Base-by-base conservation (phyloP, 208 protist genomes). In the Leishmania tarentolae region DNA sequence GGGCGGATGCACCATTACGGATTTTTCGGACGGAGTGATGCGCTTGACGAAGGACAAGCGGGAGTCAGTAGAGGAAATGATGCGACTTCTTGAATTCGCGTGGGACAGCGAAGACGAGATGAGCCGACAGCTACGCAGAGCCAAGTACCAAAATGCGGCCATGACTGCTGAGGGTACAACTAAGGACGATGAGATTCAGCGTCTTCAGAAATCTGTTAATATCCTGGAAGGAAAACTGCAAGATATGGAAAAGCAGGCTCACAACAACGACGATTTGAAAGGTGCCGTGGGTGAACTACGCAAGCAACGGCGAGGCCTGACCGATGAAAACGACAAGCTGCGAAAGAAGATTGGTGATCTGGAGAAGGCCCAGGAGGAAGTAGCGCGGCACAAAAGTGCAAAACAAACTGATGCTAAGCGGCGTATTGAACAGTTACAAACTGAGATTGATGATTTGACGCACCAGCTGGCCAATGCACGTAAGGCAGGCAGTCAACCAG, bases 41-140 rank as follows among this genome's bases (percentile, higher is more conserved):
- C 89, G 86, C 44, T 81, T 93, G 50, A 86, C 87, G 37, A 95
- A 93, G 68, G 91, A 96, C 79, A 96, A 93, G 74, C 86, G 87
- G 0, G 91, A 94, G 52, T 93, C 83, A 40, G 84, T 94, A 13
- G 91, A 96, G 66, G 91, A 96, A 76, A 72, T 96, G 61, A 94
- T 96, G 91, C 83, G 88, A 44, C 69, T 88, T 37, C 87, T 96
- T 56, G 93, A 96, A 81, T 77, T 84, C 40, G 82, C 91, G 46
- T 96, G 93, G 91, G 81, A 87, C 42, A 83, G 81, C 50, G 91
- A 93, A 66, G 88, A 92, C 37, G 90, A 91, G 65, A 72, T 73
- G 42, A 90, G 88, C 66, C 85, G 78, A 28, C 68, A 79, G 61
- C 65, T 82, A 17, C 83, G 78, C 35, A 66, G 83, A 21, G 69